Percentiles rank a stretch among this genome's conserved stretches.
Conservation (phyloP, 2,329 filamentous ascomycete genomes). For the Pyricularia grisea region DNA sequence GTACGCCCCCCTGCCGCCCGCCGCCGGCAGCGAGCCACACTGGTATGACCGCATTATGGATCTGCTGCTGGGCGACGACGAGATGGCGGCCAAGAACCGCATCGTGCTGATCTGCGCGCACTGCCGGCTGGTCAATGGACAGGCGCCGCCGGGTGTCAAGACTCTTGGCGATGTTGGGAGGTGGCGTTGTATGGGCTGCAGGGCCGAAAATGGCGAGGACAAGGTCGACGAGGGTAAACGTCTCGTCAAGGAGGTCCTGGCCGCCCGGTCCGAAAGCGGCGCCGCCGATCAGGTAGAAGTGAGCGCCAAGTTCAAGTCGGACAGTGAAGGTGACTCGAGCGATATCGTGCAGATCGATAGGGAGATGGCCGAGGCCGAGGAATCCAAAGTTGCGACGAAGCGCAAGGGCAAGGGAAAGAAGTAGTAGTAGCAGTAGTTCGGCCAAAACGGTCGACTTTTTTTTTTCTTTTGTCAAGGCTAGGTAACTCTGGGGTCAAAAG, state of each 20-base stretch:
- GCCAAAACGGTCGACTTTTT: not conserved
- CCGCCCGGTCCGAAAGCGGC: conserved; percentile 10
- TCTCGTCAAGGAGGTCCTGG: conserved; percentile 58
- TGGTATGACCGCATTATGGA: conserved; percentile 97
- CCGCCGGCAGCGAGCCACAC: conserved; percentile 35
- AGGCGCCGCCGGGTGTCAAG: conserved; percentile 80
- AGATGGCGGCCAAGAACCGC: conserved; percentile 84
- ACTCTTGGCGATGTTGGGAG: conserved; percentile 68
- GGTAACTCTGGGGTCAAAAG: not conserved
- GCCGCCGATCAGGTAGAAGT: conserved; percentile 6
- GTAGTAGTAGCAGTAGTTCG: not conserved
- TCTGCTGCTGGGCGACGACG: conserved; percentile 86
- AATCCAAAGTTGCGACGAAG: conserved; percentile 1
- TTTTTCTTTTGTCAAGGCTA: not conserved
- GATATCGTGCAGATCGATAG: conserved; percentile 4
- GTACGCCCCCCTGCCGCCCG: conserved; percentile 16
- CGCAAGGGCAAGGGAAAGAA: conserved; percentile 3
- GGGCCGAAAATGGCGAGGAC: conserved; percentile 65
- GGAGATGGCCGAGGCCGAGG: not conserved
- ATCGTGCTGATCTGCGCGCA: conserved; percentile 74
- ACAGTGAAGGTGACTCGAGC: conserved; percentile 2
- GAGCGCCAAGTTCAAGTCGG: conserved; percentile 3
- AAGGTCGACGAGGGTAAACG: conserved; percentile 61
- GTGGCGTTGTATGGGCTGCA: conserved; percentile 87
- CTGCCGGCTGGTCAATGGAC: conserved; percentile 88